phyloP scores from a whole-genome alignment of 148 eudicot species.

The Rheum nobile region DNA sequence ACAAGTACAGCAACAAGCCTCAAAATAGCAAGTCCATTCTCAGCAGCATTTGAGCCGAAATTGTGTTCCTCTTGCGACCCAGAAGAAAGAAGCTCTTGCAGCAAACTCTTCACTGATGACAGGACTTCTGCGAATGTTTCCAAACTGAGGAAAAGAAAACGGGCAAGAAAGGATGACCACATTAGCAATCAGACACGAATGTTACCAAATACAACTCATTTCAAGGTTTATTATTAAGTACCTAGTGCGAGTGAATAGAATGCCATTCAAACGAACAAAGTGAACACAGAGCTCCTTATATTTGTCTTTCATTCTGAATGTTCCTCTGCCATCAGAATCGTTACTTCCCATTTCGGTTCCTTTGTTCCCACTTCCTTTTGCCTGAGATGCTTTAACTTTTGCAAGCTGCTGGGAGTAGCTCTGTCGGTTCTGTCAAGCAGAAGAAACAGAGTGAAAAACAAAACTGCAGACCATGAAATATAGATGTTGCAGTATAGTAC shows the following conservation, averaged over 20 bases:
- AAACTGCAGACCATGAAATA: background rate
- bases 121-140: slow-evolving; percentile 36
- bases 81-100: slow-evolving; percentile 39
- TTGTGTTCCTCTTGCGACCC: slow-evolving; percentile 36
- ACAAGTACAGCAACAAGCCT: slow-evolving; percentile 36
- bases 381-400: slow-evolving; percentile 17
- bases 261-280: slow-evolving; percentile 45
- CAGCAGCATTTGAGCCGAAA: slow-evolving; percentile 31
- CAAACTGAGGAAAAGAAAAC: slow-evolving; percentile 24
- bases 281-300: slow-evolving; percentile 33
- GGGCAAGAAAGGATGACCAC: slow-evolving; percentile 1
- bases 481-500: slow-evolving; percentile 1
- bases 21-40: slow-evolving; percentile 32
- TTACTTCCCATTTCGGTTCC: slow-evolving; percentile 5
- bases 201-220: background rate
- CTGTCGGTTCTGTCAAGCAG: slow-evolving; percentile 24
- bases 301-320: slow-evolving; percentile 17
- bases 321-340: slow-evolving; percentile 9
- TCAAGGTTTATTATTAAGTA: slow-evolving; percentile 11
- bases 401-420: slow-evolving; percentile 33
- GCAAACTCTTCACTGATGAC: slow-evolving; percentile 25
- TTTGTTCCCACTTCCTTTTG: slow-evolving; percentile 11
- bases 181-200: background rate
- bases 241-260: slow-evolving; percentile 47
- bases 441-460: background rate